These are phyloP conservation scores for Candida taoyuanica DNA, from an alignment of 805 yeast species.

Conservation along the genomic window DNA sequence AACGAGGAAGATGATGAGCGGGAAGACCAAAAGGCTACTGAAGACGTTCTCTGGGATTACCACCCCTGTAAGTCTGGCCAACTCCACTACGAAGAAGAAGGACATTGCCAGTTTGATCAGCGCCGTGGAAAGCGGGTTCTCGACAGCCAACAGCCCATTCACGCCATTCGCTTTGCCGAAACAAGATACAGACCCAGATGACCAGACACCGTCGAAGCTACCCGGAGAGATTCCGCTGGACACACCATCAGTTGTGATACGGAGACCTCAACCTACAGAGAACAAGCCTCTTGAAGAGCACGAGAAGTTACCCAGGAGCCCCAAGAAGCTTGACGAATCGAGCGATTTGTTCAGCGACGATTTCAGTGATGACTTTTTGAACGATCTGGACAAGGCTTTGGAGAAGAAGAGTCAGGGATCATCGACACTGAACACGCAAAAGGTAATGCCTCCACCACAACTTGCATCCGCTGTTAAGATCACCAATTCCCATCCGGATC, in stretches of 20 bases:
- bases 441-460: too few species aligned
- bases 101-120: slow-evolving; percentile 20
- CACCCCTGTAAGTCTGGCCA: slow-evolving; percentile 10
- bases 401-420: slow-evolving; percentile 5
- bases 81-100: slow-evolving; percentile 7
- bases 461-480: too few species aligned
- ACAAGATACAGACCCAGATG: neutral
- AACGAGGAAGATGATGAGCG: slow-evolving; percentile 4
- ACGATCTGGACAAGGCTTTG: slow-evolving; percentile 10
- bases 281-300: neutral
- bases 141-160: slow-evolving; percentile 6
- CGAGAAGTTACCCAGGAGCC: neutral
- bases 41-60: slow-evolving; percentile 7
- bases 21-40: slow-evolving; percentile 7
- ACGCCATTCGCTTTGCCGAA: slow-evolving; percentile 4
- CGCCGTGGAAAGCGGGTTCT: slow-evolving; percentile 13
- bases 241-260: neutral
- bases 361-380: slow-evolving; percentile 25
- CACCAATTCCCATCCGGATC: too few species aligned
- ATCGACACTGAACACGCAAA: too few species aligned
- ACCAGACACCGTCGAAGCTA: slow-evolving; percentile 18
- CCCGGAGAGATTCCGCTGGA: neutral
- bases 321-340: slow-evolving; percentile 14
- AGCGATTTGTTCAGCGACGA: slow-evolving; percentile 24
- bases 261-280: neutral